Percentiles rank a stretch among this genome's conserved stretches.
These are phyloP conservation scores for Citeromyces nyonsensis DNA, from an alignment of 805 yeast genomes.

Conservation along the genomic window DNA sequence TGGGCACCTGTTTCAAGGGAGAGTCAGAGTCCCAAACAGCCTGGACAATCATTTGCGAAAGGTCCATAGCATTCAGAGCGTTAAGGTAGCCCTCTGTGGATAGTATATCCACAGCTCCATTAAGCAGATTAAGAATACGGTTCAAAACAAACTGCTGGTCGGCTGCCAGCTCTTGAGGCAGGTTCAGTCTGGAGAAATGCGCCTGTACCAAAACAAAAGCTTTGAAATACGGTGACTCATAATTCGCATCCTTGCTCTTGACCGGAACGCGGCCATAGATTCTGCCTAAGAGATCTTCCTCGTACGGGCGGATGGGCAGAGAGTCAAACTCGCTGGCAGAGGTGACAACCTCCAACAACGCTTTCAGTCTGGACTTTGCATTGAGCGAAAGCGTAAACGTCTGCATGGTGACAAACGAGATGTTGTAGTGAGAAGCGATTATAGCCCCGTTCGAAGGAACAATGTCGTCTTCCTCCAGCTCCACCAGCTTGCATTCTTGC, in stretches of 20 bases:
- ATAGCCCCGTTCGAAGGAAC: conserved; percentile 54
- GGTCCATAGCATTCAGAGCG: conserved; percentile 73
- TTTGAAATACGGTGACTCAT: conserved; percentile 46
- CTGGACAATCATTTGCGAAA: conserved; percentile 79
- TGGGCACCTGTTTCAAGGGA: conserved; percentile 74
- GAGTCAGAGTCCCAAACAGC: conserved; percentile 73
- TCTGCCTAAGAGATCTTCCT: conserved; percentile 26
- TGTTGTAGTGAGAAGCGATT: conserved; percentile 59
- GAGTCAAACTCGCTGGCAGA: conserved; percentile 59
- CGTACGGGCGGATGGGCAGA: conserved; percentile 49
- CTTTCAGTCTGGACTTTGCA: conserved; percentile 38
- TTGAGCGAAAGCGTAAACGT: conserved; percentile 34
- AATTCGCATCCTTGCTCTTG: conserved; percentile 19
- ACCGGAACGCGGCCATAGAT: conserved; percentile 51
- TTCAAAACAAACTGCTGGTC: conserved; percentile 43
- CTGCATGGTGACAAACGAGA: conserved; percentile 54
- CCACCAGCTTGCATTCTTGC: conserved; percentile 43
- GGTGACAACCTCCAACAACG: conserved; percentile 48
- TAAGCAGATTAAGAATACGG: conserved; percentile 31
- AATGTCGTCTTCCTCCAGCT: conserved; percentile 26
- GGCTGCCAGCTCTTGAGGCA: conserved; percentile 43
- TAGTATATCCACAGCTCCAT: conserved; percentile 60
- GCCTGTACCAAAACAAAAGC: conserved; percentile 69
- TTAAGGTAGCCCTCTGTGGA: conserved; percentile 71
- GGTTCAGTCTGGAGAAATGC: conserved; percentile 49